Percentiles rank a stretch among this genome's conserved stretches.
These are phyloP conservation scores for Aspergillus carbonarius DNA, from an alignment of 2,329 filamentous ascomycete genomes.

Conservation along the genomic window DNA sequence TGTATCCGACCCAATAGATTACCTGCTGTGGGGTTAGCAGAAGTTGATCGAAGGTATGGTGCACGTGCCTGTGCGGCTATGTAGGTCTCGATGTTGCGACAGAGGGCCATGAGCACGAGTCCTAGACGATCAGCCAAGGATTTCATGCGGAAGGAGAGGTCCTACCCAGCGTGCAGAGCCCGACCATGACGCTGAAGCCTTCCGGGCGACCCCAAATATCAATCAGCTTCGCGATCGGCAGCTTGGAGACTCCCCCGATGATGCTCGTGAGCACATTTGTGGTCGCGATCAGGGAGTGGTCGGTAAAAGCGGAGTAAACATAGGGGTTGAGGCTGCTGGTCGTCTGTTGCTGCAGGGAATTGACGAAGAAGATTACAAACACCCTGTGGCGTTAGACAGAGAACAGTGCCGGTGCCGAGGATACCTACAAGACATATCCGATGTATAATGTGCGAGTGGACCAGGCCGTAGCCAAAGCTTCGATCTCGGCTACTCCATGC, in stretches of 20 bases:
- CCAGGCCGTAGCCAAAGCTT: constrained; percentile 9
- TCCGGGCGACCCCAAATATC: constrained; percentile 63
- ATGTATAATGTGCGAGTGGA: constrained; percentile 3
- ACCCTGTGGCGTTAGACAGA: background rate
- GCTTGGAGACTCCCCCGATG: constrained; percentile 57
- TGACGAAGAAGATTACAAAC: constrained; percentile 12
- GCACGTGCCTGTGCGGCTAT: constrained; percentile 57
- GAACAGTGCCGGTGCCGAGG: too few relatives aligned
- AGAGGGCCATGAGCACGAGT: constrained; percentile 63
- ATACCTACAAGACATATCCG: constrained; percentile 6
- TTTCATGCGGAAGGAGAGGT: background rate
- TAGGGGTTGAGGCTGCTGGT: constrained; percentile 9
- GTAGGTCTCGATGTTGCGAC: constrained; percentile 60
- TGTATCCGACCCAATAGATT: constrained; percentile 55
- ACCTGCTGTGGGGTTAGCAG: background rate
- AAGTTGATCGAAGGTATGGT: background rate
- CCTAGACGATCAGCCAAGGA: constrained; percentile 24
- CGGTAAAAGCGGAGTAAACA: constrained; percentile 8
- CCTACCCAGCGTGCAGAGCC: constrained; percentile 2
- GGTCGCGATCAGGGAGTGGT: constrained; percentile 9
- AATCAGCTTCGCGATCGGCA: constrained; percentile 62
- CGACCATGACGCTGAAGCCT: constrained; percentile 42
- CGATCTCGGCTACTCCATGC: constrained; percentile 9
- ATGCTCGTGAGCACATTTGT: constrained; percentile 55
- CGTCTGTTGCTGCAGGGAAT: constrained; percentile 8